Evolutionary conservation across 2,329 filamentous ascomycete genomes (phyloP).

Genomic region (Aspergillus sp.): DNA sequence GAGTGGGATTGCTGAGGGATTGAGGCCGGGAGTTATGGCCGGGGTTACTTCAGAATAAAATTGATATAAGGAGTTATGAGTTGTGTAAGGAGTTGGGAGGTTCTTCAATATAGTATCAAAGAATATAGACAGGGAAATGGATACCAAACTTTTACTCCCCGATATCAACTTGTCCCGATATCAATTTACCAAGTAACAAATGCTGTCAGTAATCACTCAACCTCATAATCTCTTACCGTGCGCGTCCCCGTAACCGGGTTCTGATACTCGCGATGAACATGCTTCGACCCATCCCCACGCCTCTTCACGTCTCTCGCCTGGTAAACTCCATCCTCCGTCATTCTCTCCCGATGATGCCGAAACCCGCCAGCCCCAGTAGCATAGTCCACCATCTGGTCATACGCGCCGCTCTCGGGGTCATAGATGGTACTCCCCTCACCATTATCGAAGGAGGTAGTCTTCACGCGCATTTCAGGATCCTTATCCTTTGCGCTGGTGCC

Average conservation of each 20-base stretch:
- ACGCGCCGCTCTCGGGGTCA: constrained; percentile 2
- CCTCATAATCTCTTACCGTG: not conserved
- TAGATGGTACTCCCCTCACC: constrained; percentile 1
- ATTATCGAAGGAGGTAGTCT: not conserved
- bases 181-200: too few species aligned
- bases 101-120: too few species aligned
- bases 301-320: not conserved
- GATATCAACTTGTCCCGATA: too few species aligned
- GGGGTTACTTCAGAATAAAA: not conserved
- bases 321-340: constrained; percentile 3
- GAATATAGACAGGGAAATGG: not conserved
- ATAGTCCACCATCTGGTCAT: constrained; percentile 2
- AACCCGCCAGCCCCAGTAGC: not conserved
- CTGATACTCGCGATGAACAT: constrained; percentile 2
- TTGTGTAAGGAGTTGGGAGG: too few species aligned
- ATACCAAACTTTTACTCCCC: too few species aligned
- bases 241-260: not conserved
- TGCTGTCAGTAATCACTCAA: too few species aligned
- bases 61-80: not conserved
- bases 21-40: constrained; percentile 40
- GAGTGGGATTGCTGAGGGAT: constrained; percentile 40
- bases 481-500: not conserved
- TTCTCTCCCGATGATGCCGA: constrained; percentile 1
- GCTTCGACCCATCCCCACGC: not conserved
- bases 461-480: not conserved